Evolutionary conservation across 169 alveolate species (phyloP).

Genomic region (Plasmodium chabaudi): DNA sequence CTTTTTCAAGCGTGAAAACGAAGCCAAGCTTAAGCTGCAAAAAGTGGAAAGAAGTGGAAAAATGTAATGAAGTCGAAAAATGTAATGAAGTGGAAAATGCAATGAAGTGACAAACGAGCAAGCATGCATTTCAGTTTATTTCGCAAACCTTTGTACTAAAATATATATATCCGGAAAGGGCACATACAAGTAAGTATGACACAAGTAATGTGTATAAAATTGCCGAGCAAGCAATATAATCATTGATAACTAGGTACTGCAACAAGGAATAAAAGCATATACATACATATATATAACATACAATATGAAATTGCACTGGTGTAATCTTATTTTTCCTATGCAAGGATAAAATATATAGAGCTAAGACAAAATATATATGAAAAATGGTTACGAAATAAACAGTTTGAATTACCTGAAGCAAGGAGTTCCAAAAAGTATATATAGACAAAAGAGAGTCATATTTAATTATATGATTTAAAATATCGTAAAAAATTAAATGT

Average conservation of each 20-base stretch:
- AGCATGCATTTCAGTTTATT: neutral
- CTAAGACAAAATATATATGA: neutral
- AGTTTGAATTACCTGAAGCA: slow-evolving; percentile 6
- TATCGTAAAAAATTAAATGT: slow-evolving; percentile 11
- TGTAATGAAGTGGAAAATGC: neutral
- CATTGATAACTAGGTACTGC: slow-evolving; percentile 4
- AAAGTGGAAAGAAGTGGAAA: neutral
- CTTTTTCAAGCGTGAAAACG: slow-evolving; percentile 22
- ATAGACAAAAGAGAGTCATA: neutral
- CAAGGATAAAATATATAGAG: neutral
- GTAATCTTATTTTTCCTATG: too few species aligned
- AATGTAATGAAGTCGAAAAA: slow-evolving; percentile 1
- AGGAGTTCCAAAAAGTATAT: slow-evolving; percentile 8
- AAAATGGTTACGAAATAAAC: neutral
- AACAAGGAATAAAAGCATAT: neutral
- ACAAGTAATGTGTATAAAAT: slow-evolving; percentile 5
- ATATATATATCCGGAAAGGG: slow-evolving; percentile 31
- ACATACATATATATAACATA: neutral
- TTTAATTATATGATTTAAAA: too few species aligned
- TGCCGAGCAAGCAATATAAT: neutral
- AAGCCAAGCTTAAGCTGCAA: slow-evolving; percentile 41
- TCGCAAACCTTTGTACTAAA: slow-evolving; percentile 33
- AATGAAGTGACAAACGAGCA: too few species aligned
- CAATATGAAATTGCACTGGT: neutral
- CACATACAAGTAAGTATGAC: slow-evolving; percentile 36